Evolutionary conservation across 2,329 filamentous ascomycete genomes (phyloP).

Genomic region (Botrytis tulipae): DNA sequence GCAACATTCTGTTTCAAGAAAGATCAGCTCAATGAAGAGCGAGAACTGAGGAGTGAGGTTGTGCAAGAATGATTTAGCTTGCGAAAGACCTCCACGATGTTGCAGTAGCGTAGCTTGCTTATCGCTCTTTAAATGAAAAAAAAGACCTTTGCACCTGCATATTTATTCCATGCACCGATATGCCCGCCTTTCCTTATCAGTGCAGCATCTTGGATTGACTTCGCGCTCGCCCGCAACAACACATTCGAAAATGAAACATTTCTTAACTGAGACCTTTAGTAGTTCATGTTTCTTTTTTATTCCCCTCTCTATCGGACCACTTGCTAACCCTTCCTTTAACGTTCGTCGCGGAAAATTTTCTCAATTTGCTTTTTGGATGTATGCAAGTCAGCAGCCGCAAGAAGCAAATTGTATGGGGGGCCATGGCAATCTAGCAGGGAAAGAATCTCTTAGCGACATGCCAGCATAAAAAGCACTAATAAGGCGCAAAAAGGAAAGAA

Average conservation of each 20-base stretch:
- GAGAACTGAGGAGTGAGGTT: not conserved
- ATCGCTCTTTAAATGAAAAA: not conserved
- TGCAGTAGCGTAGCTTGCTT: not conserved
- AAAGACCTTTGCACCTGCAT: conserved; percentile 10
- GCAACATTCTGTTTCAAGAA: conserved; percentile 9
- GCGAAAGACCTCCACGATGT: not conserved
- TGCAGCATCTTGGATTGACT: conserved; percentile 9
- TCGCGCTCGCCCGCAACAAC: not conserved
- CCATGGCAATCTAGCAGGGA: conserved; percentile 5
- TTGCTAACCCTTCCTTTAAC: not conserved
- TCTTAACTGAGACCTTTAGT: not conserved
- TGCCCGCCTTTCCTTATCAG: conserved; percentile 11
- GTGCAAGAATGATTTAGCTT: not conserved
- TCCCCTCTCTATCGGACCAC: not conserved
- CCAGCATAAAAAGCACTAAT: not conserved
- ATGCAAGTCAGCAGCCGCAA: conserved; percentile 19
- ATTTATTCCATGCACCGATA: not conserved
- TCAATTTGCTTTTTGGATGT: not conserved
- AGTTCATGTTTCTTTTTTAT: not conserved
- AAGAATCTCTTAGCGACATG: not conserved
- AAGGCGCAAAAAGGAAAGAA: not conserved
- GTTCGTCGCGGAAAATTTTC: not conserved
- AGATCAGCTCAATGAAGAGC: not conserved
- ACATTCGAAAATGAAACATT: not conserved
- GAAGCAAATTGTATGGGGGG: not conserved